Percentiles rank a stretch among this genome's conserved stretches.
Conservation (phyloP, 106 monocot species). For the Gastrodia elata region DNA sequence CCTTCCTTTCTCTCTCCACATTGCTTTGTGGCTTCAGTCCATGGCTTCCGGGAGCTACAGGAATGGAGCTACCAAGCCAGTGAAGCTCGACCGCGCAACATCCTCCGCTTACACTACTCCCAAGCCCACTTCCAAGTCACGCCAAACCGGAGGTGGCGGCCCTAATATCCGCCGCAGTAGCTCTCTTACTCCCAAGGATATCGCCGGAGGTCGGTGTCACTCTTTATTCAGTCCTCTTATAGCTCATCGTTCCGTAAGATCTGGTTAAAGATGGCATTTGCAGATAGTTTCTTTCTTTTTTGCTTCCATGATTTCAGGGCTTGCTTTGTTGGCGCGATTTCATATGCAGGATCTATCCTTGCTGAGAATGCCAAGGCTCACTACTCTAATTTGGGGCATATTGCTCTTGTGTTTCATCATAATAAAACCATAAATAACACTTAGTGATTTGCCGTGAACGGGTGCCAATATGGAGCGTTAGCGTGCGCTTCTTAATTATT, state of each 20-base stretch:
- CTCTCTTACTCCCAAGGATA: background rate
- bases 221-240: background rate
- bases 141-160: background rate
- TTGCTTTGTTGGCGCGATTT: background rate
- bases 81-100: slow-evolving; percentile 2
- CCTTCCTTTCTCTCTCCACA: background rate
- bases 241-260: background rate
- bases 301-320: background rate
- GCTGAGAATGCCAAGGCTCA: too few species aligned
- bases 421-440: background rate
- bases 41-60: slow-evolving; percentile 11
- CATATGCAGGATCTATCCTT: background rate
- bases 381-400: background rate
- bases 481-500: background rate
- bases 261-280: background rate
- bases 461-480: background rate
- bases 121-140: slow-evolving; percentile 4
- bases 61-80: slow-evolving; percentile 5
- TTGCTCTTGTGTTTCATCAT: background rate
- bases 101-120: slow-evolving; percentile 7
- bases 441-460: background rate
- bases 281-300: background rate
- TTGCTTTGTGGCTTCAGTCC: too few species aligned
- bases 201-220: background rate
- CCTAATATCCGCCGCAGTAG: slow-evolving; percentile 2